phyloP scores from a whole-genome alignment of 148 eudicot species.

The Vaccinium macrocarpon region DNA sequence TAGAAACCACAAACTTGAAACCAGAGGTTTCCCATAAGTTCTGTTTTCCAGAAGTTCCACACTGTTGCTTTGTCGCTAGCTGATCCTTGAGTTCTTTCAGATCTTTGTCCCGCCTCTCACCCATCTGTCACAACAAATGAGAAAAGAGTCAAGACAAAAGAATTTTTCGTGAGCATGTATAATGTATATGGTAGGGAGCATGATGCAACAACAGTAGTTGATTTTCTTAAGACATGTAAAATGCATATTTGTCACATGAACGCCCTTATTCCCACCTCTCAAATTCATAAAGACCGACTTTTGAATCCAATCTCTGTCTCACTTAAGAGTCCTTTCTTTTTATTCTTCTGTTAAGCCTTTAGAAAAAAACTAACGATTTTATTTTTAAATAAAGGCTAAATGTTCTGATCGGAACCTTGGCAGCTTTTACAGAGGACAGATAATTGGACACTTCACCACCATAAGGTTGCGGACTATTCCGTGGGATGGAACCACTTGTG shows the following conservation, averaged over 20 bases:
- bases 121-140: conserved; percentile 44
- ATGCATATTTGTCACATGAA: not conserved
- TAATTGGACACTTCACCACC: not conserved
- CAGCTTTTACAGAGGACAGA: not conserved
- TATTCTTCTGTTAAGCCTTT: not conserved
- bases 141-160: not conserved
- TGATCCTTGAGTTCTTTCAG: conserved; percentile 78
- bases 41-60: conserved; percentile 25
- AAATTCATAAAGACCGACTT: not conserved
- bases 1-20: conserved; percentile 66
- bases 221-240: not conserved
- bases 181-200: not conserved
- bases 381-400: not conserved
- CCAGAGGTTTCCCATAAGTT: conserved; percentile 77
- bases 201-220: not conserved
- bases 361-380: not conserved
- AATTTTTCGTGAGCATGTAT: not conserved
- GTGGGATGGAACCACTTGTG: conserved; percentile 1
- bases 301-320: not conserved
- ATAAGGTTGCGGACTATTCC: not conserved
- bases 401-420: not conserved
- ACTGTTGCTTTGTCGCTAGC: conserved; percentile 48
- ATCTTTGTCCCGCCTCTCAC: conserved; percentile 76
- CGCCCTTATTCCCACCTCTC: not conserved
- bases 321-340: not conserved